Evolutionary conservation across 2,329 filamentous ascomycete genomes (phyloP).

Genomic region (Conoideocrella luteorostrata): DNA sequence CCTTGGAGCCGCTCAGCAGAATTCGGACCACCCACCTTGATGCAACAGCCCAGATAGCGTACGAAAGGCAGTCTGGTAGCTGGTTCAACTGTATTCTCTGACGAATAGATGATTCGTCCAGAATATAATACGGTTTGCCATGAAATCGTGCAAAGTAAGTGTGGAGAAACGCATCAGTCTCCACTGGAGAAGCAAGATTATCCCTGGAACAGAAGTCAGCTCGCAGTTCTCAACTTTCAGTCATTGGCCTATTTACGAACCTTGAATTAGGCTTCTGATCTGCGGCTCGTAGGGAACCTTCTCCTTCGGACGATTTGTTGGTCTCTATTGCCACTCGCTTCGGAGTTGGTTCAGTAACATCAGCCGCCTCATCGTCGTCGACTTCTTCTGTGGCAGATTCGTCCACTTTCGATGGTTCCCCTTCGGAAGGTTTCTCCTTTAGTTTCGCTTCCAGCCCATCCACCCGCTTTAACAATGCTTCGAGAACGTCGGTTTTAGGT

Average conservation of each 20-base stretch:
- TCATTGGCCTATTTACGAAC: neutral
- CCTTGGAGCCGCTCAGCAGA: no score
- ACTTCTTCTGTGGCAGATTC: neutral
- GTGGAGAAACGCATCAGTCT: slow-evolving; percentile 61
- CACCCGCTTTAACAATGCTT: slow-evolving; percentile 76
- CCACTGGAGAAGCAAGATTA: slow-evolving; percentile 38
- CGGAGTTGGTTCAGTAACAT: slow-evolving; percentile 28
- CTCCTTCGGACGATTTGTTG: slow-evolving; percentile 17
- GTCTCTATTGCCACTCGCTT: slow-evolving; percentile 34
- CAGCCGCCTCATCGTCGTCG: slow-evolving; percentile 2
- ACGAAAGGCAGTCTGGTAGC: slow-evolving; percentile 48
- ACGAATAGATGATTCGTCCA: slow-evolving; percentile 70
- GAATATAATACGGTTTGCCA: slow-evolving; percentile 73
- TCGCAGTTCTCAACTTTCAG: neutral
- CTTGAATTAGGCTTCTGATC: neutral
- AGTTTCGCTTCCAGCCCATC: slow-evolving; percentile 78
- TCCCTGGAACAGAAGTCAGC: slow-evolving; percentile 28
- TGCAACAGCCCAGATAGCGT: slow-evolving; percentile 56
- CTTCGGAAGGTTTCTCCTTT: slow-evolving; percentile 55
- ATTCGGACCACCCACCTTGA: slow-evolving; percentile 46
- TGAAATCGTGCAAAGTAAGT: slow-evolving; percentile 76
- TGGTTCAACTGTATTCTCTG: slow-evolving; percentile 66
- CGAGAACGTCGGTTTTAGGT: slow-evolving; percentile 82
- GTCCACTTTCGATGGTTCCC: slow-evolving; percentile 4
- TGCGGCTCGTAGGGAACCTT: neutral